Base-by-base conservation (phyloP, 1,284 basidiomycete species). In the Leucoagaricus sp. region DNA sequence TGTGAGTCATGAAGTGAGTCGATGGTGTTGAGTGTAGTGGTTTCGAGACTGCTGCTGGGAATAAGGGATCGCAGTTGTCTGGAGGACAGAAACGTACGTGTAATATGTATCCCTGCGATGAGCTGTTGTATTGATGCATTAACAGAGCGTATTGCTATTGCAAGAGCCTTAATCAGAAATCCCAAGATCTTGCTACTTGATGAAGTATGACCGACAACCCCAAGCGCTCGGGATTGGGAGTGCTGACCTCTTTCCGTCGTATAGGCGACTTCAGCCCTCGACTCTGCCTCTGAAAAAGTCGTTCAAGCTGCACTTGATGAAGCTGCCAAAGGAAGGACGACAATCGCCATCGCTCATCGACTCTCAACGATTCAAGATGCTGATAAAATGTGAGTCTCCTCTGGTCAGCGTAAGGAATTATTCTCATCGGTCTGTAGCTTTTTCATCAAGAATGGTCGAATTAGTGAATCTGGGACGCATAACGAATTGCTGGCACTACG, bases 241-340 rank as follows among this genome's bases (percentile, higher is more conserved):
- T 36, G 15, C 21, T 48, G 4, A 23, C 34, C 17, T 45, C 21
- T 44, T 34, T 29, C n/a, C 23, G 19, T 3, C n/a, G 10, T 33
- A 25, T 34, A 70, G 69, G 94, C 94, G 2, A 97, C 95, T 0
- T 93, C 91, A 5, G 94, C 93, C 2, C 79, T 98, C 25, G 95
- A 98, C 72, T 91, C 91, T 12, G 88, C 87, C 61, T 93, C 91
- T 25, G 96, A 98, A 74, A 89, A 89, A 67, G 86, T 96, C 34
- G 95, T 98, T 1, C 96, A 98, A 67, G 86, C 84, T n/a, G 96
- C 96, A 0, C 82, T 98, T 23, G 94, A 98, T 72, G 81, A 85
- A 63, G 95, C 94, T 9, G 85, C 93, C 2, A 89, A 84, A 70
- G 94, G 93, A 13, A 80, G 93, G 45, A 93, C 92, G 15, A 93